Evolutionary conservation across 2,329 filamentous ascomycete genomes (phyloP).

Genomic region (Phaeosphaeriaceae sp.): DNA sequence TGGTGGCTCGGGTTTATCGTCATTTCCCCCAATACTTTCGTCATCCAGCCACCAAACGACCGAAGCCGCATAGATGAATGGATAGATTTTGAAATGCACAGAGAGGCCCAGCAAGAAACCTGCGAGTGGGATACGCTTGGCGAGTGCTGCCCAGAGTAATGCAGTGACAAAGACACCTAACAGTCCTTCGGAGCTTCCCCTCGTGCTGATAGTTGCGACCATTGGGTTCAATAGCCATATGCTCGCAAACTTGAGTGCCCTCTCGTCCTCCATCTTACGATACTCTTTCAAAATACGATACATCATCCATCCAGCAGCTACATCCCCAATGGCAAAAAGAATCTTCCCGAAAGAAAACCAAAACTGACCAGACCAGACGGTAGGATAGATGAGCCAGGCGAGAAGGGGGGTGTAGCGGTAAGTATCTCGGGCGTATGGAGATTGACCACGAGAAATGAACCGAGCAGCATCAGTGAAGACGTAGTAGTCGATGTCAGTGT

Average conservation of each 20-base stretch:
- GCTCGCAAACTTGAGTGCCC: slow-evolving; percentile 76
- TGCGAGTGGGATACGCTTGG: slow-evolving; percentile 67
- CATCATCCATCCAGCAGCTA: slow-evolving; percentile 83
- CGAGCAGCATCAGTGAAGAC: slow-evolving; percentile 96
- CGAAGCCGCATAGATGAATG: slow-evolving; percentile 89
- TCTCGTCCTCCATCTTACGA: slow-evolving; percentile 42
- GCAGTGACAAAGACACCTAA: slow-evolving; percentile 84
- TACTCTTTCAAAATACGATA: slow-evolving; percentile 58
- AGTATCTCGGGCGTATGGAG: slow-evolving; percentile 88
- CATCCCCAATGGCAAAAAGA: slow-evolving; percentile 82
- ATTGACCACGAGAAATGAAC: slow-evolving; percentile 69
- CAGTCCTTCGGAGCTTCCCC: slow-evolving; percentile 91
- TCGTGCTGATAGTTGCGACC: slow-evolving; percentile 95
- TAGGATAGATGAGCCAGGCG: slow-evolving; percentile 88
- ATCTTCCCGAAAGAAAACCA: slow-evolving; percentile 88
- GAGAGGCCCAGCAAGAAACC: slow-evolving; percentile 79
- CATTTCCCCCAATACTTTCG: slow-evolving; percentile 43
- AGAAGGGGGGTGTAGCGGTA: slow-evolving; percentile 96
- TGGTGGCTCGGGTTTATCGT: neutral
- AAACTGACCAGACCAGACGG: slow-evolving; percentile 62
- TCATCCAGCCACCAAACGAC: slow-evolving; percentile 81
- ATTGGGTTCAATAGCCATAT: slow-evolving; percentile 98
- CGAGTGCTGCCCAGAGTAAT: slow-evolving; percentile 80
- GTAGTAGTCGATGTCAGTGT: slow-evolving; percentile 98
- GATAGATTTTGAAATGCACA: slow-evolving; percentile 99